Percentiles rank a stretch among this genome's conserved stretches.
Conservation (phyloP, 148 eudicot species). For the Linanthus parryae region DNA sequence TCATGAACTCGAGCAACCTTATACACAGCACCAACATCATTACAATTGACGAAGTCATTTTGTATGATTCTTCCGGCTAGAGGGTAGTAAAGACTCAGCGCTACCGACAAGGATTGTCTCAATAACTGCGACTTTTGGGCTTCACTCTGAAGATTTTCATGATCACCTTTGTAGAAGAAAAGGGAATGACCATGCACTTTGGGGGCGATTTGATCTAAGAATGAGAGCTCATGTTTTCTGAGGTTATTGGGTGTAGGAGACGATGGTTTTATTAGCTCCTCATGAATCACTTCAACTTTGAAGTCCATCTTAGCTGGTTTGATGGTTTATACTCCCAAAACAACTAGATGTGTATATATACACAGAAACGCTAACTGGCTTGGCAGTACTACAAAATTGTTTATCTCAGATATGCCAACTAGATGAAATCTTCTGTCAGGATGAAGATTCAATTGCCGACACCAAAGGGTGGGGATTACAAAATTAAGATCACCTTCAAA, state of each 20-base stretch:
- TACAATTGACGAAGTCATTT: slow-evolving; percentile 2
- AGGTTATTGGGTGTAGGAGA: background rate
- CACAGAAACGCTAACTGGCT: no score
- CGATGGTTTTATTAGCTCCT: slow-evolving; percentile 8
- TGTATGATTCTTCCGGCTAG: slow-evolving; percentile 4
- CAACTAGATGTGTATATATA: no score
- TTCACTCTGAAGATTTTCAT: background rate
- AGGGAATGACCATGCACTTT: slow-evolving; percentile 1
- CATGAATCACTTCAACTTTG: background rate
- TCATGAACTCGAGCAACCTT: background rate
- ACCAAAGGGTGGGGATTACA: no score
- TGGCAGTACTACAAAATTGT: no score
- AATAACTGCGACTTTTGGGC: background rate
- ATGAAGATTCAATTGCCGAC: no score
- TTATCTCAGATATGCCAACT: no score
- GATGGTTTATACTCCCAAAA: no score
- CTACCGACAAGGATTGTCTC: background rate
- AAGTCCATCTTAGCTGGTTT: no score
- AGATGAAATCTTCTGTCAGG: no score
- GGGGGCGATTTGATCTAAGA: slow-evolving; percentile 7
- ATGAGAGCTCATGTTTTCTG: slow-evolving; percentile 3
- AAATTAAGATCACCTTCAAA: no score
- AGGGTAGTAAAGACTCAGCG: background rate
- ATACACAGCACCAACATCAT: slow-evolving; percentile 1
- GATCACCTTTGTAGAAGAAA: slow-evolving; percentile 7